Evolutionary conservation across 495 filamentous ascomycete genomes (phyloP), one percentile per base, ranked within the genome.

Genomic region (Pyronema domesticum): DNA sequence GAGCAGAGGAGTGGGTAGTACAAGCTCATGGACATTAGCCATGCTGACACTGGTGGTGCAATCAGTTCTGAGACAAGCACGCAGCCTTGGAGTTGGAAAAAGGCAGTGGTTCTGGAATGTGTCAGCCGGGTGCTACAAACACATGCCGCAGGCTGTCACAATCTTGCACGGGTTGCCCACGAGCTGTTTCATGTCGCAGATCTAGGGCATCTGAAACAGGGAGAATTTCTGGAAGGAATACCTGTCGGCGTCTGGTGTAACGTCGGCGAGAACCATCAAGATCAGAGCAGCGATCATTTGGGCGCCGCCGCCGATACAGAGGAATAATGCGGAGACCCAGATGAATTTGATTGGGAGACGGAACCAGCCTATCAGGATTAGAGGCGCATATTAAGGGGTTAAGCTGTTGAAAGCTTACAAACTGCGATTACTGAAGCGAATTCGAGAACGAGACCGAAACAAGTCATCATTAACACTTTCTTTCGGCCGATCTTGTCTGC

Each of bases 211-310:
- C 23, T 5, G 2, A 30, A 7, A 42, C 11, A 17, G 2, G 15
- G 39, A 7, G 6, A 6, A 42, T 1, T 42, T 42, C 11, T 13
- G 15, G 11, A 42, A 13, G 15, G 39, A 13, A 42, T 17, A 40
- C 17, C 54, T 37, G 18, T 56, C 44, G 7, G 13, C 46, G 11
- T 37, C 54, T 39, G 54, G 54, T 11, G 54, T 56, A 11, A 56
- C 54, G n/a, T 56, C 54, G 1, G 54, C 46, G n/a, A 56, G 18
- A 15, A 56, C 50, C 54, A 56, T 56, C 37, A 56, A 46, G n/a
- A 56, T 56, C 15, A 56, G 37, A 10, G 54, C 54, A n/a, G 36
- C 47, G 7, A 15, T 37, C 46, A 56, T 42, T 14, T 51, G 46
- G n/a, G 46, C 13, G 14, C 54, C 54, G 14, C 54, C 54, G 0